Conservation (phyloP, 257 asterid species). For the Lantana camara region DNA sequence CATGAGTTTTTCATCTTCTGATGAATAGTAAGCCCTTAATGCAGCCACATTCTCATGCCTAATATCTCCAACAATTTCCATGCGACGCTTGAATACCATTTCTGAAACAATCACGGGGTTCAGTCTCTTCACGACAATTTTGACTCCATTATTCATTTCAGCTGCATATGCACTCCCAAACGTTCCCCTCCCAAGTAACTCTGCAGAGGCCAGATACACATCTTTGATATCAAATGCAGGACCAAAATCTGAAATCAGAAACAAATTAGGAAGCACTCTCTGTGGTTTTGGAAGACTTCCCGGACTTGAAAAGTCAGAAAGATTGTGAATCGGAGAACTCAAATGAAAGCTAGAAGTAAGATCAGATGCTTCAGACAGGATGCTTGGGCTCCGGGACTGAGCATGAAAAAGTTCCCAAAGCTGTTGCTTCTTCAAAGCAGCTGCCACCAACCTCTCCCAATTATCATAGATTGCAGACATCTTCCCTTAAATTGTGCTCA, state of each 20-base stretch:
- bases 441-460: constrained; percentile 26
- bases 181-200: constrained; percentile 23
- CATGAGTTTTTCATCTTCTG: constrained; percentile 20
- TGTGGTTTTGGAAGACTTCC: not conserved
- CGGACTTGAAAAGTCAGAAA: not conserved
- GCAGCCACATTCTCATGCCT: constrained; percentile 23
- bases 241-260: constrained; percentile 20
- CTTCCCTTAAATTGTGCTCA: not conserved
- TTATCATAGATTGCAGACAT: constrained; percentile 23
- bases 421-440: constrained; percentile 21
- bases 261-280: not conserved
- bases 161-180: constrained; percentile 18
- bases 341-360: not conserved
- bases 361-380: constrained; percentile 9
- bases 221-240: constrained; percentile 12
- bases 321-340: not conserved
- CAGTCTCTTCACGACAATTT: constrained; percentile 19
- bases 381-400: constrained; percentile 19
- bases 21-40: constrained; percentile 24
- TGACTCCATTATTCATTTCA: constrained; percentile 12
- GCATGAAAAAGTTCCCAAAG: constrained; percentile 22
- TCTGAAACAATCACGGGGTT: not conserved
- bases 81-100: constrained; percentile 6
- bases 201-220: constrained; percentile 15
- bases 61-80: constrained; percentile 18